phyloP scores from a whole-genome alignment of 2,329 filamentous ascomycete species.

The Parastagonospora nodorum region DNA sequence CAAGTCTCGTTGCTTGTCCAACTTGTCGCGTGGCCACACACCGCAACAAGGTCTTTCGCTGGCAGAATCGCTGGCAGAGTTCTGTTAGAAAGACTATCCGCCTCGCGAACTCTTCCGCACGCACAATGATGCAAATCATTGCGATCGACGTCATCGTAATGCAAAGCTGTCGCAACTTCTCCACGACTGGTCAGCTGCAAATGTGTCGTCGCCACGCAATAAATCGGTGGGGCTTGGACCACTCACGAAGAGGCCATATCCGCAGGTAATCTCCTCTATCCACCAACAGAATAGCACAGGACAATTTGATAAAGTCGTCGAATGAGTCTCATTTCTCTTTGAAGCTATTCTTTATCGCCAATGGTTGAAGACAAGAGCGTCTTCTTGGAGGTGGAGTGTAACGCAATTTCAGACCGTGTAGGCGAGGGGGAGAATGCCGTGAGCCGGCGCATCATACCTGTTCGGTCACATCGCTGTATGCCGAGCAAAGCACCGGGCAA shows the following conservation, averaged over 20 bases:
- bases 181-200: background rate
- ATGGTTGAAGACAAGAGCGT: slow-evolving; percentile 3
- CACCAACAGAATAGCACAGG: slow-evolving; percentile 28
- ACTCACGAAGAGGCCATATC: slow-evolving; percentile 21
- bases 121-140: too few species aligned
- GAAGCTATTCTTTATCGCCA: slow-evolving; percentile 14
- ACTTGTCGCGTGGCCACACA: background rate
- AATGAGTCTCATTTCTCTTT: slow-evolving; percentile 21
- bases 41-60: background rate
- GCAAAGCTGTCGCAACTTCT: too few species aligned
- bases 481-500: background rate
- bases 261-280: slow-evolving; percentile 36
- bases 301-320: slow-evolving; percentile 30
- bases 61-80: too few species aligned
- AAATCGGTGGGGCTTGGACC: slow-evolving; percentile 17
- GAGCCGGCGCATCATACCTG: slow-evolving; percentile 4
- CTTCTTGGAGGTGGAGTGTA: slow-evolving; percentile 16
- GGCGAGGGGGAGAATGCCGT: slow-evolving; percentile 10
- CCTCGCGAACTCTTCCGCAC: too few species aligned
- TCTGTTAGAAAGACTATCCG: too few species aligned
- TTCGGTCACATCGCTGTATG: background rate
- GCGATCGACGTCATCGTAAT: too few species aligned
- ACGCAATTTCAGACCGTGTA: slow-evolving; percentile 4
- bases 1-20: background rate
- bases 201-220: slow-evolving; percentile 8